phyloP scores from a whole-genome alignment of 2,329 filamentous ascomycete species.

The Pseudogymnoascus sp. region DNA sequence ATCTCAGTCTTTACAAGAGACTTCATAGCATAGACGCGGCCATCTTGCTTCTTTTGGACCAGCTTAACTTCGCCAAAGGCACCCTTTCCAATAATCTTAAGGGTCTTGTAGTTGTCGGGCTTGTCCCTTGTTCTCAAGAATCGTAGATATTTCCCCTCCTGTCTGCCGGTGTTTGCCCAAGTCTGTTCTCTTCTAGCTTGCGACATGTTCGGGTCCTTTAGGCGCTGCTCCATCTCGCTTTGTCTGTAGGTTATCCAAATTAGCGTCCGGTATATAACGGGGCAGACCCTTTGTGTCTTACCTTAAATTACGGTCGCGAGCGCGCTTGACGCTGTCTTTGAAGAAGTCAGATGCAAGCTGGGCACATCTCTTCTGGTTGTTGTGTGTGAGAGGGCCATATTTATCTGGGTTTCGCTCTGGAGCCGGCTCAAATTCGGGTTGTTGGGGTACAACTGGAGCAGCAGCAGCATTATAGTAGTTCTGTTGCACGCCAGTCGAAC shows the following conservation, averaged over 20 bases:
- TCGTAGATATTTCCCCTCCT: slow-evolving; percentile 86
- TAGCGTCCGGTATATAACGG: neutral
- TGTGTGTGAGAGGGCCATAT: slow-evolving; percentile 56
- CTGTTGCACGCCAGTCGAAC: slow-evolving; percentile 57
- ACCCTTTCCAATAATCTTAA: slow-evolving; percentile 98
- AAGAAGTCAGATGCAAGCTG: slow-evolving; percentile 83
- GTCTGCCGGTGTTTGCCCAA: slow-evolving; percentile 74
- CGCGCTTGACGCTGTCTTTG: slow-evolving; percentile 95
- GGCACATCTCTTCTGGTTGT: slow-evolving; percentile 64
- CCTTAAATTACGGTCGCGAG: slow-evolving; percentile 91
- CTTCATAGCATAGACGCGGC: slow-evolving; percentile 97
- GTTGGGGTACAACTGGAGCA: slow-evolving; percentile 51
- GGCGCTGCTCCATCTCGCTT: slow-evolving; percentile 81
- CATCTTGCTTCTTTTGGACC: slow-evolving; percentile 91
- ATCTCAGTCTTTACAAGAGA: slow-evolving; percentile 98
- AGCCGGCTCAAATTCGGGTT: slow-evolving; percentile 66
- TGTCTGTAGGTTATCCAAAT: slow-evolving; percentile 50
- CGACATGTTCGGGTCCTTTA: slow-evolving; percentile 68
- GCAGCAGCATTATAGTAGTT: slow-evolving; percentile 65
- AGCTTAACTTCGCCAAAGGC: slow-evolving; percentile 98
- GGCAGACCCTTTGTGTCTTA: slow-evolving; percentile 36
- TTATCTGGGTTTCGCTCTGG: slow-evolving; percentile 84
- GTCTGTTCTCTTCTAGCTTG: slow-evolving; percentile 75
- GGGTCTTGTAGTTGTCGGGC: slow-evolving; percentile 87
- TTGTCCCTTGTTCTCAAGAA: slow-evolving; percentile 91